Evolutionary conservation across 768 basidiomycete genomes (phyloP), one percentile per base, ranked within the genome.

Genomic region (Macrocybe gigantea): DNA sequence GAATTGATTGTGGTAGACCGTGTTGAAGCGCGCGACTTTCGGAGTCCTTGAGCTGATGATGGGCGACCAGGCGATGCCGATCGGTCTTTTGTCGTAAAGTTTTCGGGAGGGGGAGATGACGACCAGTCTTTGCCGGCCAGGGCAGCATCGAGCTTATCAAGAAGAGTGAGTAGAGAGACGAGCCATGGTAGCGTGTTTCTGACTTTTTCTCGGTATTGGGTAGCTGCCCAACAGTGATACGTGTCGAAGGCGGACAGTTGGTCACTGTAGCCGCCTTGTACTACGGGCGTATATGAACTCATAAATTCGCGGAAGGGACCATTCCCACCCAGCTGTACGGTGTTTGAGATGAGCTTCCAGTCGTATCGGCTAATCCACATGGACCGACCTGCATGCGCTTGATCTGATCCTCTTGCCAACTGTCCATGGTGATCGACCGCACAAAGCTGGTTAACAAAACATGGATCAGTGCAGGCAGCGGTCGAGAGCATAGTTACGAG

Each of bases 151-250:
- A 97, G 74, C 93, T 96, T 61, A 46, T 49, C 15, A 44, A 33
- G 64, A 48, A 64, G 57, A 49, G n/a, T 54, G 29, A 42, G 43
- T 49, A 49, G 43, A 41, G 44, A 42, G 37, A 32, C 47, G 22
- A 44, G 14, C 22, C 51, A 37, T 38, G n/a, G 37, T 40, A 5
- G 37, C 50, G 14, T 30, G 35, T n/a, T 12, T 31, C 71, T 46
- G 55, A 88, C 93, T 76, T 96, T 99, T 65, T 93, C 90, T 38
- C 88, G 82, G 67, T 98, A 98, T 67, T 97, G 93, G 2, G 87
- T 73, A 1, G 93, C 95, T 2, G 93, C 89, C 92, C 94, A 96
- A 35, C 80, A 87, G 60, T 92, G 90, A 65, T 97, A 97, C 47
- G 79, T 91, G 55, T 91, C 84, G 56, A 85, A 77, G 31, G 82